Evolutionary conservation across 148 eudicot genomes (phyloP).

Genomic region (Vaccinium vitisidaea): DNA sequence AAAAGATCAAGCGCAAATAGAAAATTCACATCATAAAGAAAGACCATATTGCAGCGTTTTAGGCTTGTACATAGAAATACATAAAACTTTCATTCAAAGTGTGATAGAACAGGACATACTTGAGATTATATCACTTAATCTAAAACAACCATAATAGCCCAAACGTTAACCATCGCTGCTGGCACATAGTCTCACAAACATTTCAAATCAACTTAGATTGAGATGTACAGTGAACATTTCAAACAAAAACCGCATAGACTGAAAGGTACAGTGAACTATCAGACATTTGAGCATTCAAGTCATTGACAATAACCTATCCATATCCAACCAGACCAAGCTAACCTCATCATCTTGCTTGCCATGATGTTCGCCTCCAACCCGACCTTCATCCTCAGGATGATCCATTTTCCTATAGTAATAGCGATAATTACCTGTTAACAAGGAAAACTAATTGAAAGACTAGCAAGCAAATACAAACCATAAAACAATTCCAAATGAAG

Average conservation of each 20-base stretch:
- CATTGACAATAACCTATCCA: neutral
- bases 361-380: slow-evolving; percentile 49
- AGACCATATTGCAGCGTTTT: neutral
- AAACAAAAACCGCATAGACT: neutral
- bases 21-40: neutral
- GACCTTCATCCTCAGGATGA: slow-evolving; percentile 52
- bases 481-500: neutral
- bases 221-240: neutral
- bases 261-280: neutral
- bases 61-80: neutral
- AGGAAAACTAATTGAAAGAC: neutral
- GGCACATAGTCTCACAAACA: neutral
- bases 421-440: neutral
- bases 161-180: neutral
- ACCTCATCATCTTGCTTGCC: slow-evolving; percentile 71
- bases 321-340: slow-evolving; percentile 14
- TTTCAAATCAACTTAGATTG: neutral
- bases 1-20: neutral
- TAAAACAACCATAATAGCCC: neutral
- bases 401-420: slow-evolving; percentile 35
- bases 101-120: neutral
- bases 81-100: neutral
- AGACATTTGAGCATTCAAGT: slow-evolving; percentile 2
- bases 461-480: neutral
- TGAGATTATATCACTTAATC: neutral